These are phyloP conservation scores for Talaromyces ruber DNA, from an alignment of 495 filamentous ascomycete genomes.

Conservation along the genomic window DNA sequence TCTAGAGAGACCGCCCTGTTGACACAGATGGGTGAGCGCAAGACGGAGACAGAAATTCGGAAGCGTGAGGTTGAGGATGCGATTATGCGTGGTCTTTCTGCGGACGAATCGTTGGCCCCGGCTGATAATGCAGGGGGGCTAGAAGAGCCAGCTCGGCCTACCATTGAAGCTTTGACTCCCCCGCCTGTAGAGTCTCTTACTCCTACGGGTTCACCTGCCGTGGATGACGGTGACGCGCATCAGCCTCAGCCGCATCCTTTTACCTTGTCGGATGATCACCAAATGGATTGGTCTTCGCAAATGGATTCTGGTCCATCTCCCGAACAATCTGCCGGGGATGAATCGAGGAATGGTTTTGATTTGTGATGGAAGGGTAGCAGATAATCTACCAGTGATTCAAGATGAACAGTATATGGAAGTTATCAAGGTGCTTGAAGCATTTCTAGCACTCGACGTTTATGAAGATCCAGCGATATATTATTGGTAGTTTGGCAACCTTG, in stretches of 20 bases:
- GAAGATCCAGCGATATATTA: background rate
- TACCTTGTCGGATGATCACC: conserved; percentile 3
- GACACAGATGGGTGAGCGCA: conserved; percentile 49
- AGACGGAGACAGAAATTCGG: conserved; percentile 58
- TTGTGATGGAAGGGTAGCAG: background rate
- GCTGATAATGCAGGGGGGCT: conserved; percentile 29
- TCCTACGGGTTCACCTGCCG: conserved; percentile 32
- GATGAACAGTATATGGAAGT: background rate
- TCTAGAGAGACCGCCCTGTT: conserved; percentile 56
- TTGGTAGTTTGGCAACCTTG: background rate
- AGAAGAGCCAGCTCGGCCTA: conserved; percentile 47
- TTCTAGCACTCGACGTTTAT: no score
- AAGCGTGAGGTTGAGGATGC: conserved; percentile 82
- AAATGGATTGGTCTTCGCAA: conserved; percentile 8
- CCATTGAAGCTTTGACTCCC: conserved; percentile 78
- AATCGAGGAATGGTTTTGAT: conserved; percentile 13
- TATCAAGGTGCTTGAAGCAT: background rate
- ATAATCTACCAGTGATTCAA: background rate
- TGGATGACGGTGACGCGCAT: conserved; percentile 6
- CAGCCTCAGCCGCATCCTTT: conserved; percentile 12
- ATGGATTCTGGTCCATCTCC: conserved; percentile 3
- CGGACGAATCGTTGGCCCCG: conserved; percentile 28
- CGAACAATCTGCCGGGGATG: conserved; percentile 10
- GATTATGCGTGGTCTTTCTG: conserved; percentile 72
- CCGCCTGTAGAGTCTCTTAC: conserved; percentile 49